phyloP scores from a whole-genome alignment of 2,329 filamentous ascomycete genomes.

The Exophiala sideris region DNA sequence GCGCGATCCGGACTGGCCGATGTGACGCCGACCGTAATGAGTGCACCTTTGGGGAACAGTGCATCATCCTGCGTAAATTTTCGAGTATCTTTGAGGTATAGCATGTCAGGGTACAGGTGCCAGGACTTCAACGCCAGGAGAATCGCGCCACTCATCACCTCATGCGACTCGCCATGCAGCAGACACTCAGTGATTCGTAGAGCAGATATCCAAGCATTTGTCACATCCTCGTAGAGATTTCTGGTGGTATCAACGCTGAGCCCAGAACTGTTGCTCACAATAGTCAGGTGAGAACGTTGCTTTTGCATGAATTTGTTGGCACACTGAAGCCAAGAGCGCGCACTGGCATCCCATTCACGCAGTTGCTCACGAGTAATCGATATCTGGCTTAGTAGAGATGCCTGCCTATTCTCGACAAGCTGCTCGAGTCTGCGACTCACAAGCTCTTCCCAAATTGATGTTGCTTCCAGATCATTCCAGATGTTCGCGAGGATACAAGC shows the following conservation, averaged over 20 bases:
- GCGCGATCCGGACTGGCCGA: not conserved
- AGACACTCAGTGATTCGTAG: conserved; percentile 32
- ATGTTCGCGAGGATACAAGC: conserved; percentile 33
- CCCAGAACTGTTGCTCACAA: conserved; percentile 8
- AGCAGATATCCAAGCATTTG: conserved; percentile 31
- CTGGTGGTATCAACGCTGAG: not conserved
- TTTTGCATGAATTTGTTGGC: conserved; percentile 27
- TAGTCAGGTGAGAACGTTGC: conserved; percentile 30
- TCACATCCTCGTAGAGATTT: conserved; percentile 30
- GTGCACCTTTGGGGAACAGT: conserved; percentile 7
- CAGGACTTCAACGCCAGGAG: conserved; percentile 34
- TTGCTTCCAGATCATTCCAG: conserved; percentile 26
- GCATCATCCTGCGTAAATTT: conserved; percentile 24
- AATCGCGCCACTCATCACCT: conserved; percentile 27
- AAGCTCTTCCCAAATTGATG: conserved; percentile 31
- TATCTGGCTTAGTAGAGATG: not conserved
- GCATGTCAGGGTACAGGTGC: conserved; percentile 38
- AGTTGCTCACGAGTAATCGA: conserved; percentile 31
- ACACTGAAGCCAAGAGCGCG: conserved; percentile 36
- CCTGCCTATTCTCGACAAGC: not conserved
- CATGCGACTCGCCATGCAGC: conserved; percentile 30
- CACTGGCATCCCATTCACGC: conserved; percentile 38
- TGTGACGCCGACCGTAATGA: conserved; percentile 26
- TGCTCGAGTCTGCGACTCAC: not conserved
- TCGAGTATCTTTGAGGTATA: conserved; percentile 56